Percentiles rank a stretch among this genome's conserved stretches.
Evolutionary conservation across 495 filamentous ascomycete genomes (phyloP).

Genomic region (Penicilliopsis zonata): DNA sequence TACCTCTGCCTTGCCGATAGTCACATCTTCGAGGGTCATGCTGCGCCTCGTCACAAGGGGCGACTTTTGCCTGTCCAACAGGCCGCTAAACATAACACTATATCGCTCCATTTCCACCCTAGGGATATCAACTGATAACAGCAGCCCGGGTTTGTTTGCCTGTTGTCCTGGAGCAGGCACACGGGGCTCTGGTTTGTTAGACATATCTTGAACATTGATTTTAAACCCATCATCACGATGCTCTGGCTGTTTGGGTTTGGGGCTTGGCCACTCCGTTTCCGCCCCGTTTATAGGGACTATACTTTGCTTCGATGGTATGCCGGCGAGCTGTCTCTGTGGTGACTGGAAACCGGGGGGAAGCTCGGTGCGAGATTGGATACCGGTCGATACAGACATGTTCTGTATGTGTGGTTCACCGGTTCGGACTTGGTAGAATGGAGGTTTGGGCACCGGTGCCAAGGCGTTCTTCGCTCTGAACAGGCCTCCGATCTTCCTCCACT

Average conservation of each 20-base stretch:
- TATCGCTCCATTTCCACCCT: slow-evolving; percentile 74
- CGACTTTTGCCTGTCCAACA: slow-evolving; percentile 43
- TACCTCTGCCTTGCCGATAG: slow-evolving; percentile 32
- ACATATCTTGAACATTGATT: neutral
- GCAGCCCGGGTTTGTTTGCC: slow-evolving; percentile 3
- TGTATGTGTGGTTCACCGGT: slow-evolving; percentile 7
- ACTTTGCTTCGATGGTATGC: neutral
- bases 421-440: slow-evolving; percentile 17
- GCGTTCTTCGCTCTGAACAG: slow-evolving; percentile 36
- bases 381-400: slow-evolving; percentile 2
- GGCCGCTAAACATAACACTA: slow-evolving; percentile 83
- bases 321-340: neutral
- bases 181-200: neutral
- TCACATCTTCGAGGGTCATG: slow-evolving; percentile 52
- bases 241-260: neutral
- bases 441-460: slow-evolving; percentile 10
- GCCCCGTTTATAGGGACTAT: too few species aligned
- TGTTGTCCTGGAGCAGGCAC: slow-evolving; percentile 6
- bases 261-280: slow-evolving; percentile 1
- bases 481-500: slow-evolving; percentile 46
- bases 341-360: too few species aligned
- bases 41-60: slow-evolving; percentile 53
- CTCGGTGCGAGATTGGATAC: too few species aligned
- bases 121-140: slow-evolving; percentile 73
- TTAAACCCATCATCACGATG: neutral